phyloP scores from a whole-genome alignment of 306 rosid genomes.

The Canavalia ensiformis region DNA sequence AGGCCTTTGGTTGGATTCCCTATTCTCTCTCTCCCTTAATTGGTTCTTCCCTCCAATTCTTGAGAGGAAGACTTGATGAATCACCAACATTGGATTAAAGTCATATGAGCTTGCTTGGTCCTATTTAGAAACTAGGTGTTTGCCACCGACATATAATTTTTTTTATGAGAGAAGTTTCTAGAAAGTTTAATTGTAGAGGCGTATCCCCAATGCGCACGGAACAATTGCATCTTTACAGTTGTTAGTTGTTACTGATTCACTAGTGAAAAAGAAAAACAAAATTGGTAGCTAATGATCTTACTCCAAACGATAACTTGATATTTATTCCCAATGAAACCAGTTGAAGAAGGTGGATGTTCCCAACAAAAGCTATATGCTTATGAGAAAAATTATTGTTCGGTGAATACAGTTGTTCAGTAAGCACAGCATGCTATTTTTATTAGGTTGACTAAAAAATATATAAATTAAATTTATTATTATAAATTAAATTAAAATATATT shows the following conservation, averaged over 20 bases:
- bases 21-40: neutral
- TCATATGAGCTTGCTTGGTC: neutral
- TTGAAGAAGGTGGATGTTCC: conserved; percentile 25
- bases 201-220: neutral
- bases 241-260: neutral
- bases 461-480: too few species aligned
- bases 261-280: neutral
- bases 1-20: neutral
- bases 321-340: conserved; percentile 22
- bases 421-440: too few species aligned
- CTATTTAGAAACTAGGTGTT: neutral
- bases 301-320: neutral
- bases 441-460: too few species aligned
- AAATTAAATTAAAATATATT: too few species aligned
- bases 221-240: neutral
- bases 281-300: neutral
- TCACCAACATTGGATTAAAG: conserved; percentile 42
- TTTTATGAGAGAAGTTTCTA: neutral
- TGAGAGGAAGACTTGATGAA: conserved; percentile 2
- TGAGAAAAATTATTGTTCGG: neutral
- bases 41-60: neutral
- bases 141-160: neutral
- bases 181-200: neutral
- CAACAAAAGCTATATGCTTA: neutral
- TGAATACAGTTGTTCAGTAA: neutral